Evolutionary conservation across 345 rosid genomes (phyloP), one percentile per base, ranked within the genome.

Genomic region (Heritiera littoralis): DNA sequence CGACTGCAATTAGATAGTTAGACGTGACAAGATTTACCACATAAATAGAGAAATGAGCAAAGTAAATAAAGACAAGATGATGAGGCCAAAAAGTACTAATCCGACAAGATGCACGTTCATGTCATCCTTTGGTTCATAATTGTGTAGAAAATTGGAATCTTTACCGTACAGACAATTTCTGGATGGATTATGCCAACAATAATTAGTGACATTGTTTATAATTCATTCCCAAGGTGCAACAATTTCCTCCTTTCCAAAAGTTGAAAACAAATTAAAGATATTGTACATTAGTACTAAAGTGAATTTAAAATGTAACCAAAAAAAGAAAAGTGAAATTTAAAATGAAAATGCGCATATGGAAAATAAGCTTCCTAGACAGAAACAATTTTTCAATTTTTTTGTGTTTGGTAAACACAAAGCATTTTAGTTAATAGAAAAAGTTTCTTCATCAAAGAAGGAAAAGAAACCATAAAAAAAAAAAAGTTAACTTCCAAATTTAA

Each of bases 81-180:
- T 52, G 13, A 38, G 55, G 68, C 76, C 61, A 63, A 76, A 70
- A 45, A 35, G 38, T 35, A 35, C 69, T 32, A 40, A 6, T 61
- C 80, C 78, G 75, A 75, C 81, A 78, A 59, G 72, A 63, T 61
- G 80, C 79, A 75, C 15, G 72, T 75, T 48, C 55, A 64, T 58
- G 52, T 82, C 78, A 9, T 1, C 51, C 38, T 48, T 9, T 48
- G 3, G 48, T 6, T 45, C 2, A 9, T 48, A 9, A 48, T 48
- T 9, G 13, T 48, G 51, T n/a, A 17, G 6, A 11, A 65, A 51
- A 18, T 74, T 41, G 49, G 64, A 77, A 74, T 48, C 51, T 48
- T 65, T 67, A 13, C 48, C 5, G 46, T 41, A 43, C 30, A 5
- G 35, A 30, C 51, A 35, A 65, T 67, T 20, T 79, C 73, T 43